A percentile compares a stretch with the other conserved stretches of the same genome.
Conservation (phyloP, 192 early-diverging fungal species). For the Gonapodya prolifera region DNA sequence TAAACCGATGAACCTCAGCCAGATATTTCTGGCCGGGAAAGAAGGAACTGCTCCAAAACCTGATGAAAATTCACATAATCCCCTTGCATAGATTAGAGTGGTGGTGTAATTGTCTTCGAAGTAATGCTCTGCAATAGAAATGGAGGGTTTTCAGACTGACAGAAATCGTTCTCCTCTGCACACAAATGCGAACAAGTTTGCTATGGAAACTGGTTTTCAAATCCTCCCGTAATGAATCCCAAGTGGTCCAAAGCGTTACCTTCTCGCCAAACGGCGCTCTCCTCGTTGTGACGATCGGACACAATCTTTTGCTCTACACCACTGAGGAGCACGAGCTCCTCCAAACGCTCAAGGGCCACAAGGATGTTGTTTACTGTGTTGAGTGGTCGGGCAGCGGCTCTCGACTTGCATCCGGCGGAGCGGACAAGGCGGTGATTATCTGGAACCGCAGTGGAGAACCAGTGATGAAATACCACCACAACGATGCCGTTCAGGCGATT, state of each 20-base stretch:
- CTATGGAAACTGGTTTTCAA: not conserved
- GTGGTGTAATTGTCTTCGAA: too few relatives aligned
- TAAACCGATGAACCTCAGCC: too few relatives aligned
- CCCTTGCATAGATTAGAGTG: too few relatives aligned
- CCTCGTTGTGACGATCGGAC: slow-evolving; percentile 30
- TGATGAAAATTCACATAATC: too few relatives aligned
- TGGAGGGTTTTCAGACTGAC: too few relatives aligned
- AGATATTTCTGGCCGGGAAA: too few relatives aligned
- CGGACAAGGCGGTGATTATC: slow-evolving; percentile 48
- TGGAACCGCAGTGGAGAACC: slow-evolving; percentile 36
- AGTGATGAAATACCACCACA: slow-evolving; percentile 40
- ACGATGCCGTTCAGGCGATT: slow-evolving; percentile 37
- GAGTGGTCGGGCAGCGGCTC: slow-evolving; percentile 14
- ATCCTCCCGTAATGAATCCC: slow-evolving; percentile 4
- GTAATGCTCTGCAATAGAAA: too few relatives aligned
- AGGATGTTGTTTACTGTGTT: slow-evolving; percentile 34
- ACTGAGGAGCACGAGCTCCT: slow-evolving; percentile 33
- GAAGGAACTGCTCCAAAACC: too few relatives aligned
- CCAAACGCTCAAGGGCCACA: slow-evolving; percentile 38
- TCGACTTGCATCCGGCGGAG: slow-evolving; percentile 33
- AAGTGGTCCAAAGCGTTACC: slow-evolving; percentile 37
- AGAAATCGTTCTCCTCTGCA: too few relatives aligned
- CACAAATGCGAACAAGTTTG: not conserved
- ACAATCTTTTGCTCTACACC: slow-evolving; percentile 41
- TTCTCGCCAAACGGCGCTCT: slow-evolving; percentile 33